Base-by-base conservation (phyloP, 2,329 filamentous ascomycete genomes). In the Colletotrichum acutatum region DNA sequence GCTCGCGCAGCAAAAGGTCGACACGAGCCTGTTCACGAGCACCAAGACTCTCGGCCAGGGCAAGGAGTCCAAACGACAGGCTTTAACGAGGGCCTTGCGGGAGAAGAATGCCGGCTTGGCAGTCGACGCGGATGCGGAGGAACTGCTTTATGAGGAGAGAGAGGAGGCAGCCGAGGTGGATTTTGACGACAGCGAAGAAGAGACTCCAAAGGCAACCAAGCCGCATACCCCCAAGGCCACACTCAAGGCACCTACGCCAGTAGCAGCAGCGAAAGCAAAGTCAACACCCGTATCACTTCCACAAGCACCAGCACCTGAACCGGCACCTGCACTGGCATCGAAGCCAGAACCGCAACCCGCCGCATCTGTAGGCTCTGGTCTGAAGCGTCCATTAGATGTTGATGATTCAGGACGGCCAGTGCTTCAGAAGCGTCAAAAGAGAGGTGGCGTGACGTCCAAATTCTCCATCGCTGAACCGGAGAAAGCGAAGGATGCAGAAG, bases 321-420 rank as follows among this genome's bases (percentile, higher is more conserved):
- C 66, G 24, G 19, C 24, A 49, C 12, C 61, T 7, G 32, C 54
- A 7, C 16, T 46, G 16, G 26, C 8, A 30, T 37, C 34, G 1
- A 30, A 69, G 53, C 24, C 66, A 16, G 70, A 59, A 16, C 37
- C 49, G 14, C 59, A 64, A 28, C 65, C 49, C 22, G 26, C 73
- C 16, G 57, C 61, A 3, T 58, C 78, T 14, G 83, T 90, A 66
- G 97, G 97, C 24, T 92, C 91, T 74, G 97, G 97, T 7, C 83
- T 99, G 72, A 98, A 98, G 81, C 89, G 95, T 54, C 95, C 95
- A 1, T 85, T 99, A 12, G 94, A 97, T 57, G 76, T 95, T 11
- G 95, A 94, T 74, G 91, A 94, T 1, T 90, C 92, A 71, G 95
- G 96, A 7, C 91, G 90, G 68, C 97, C 96, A 0, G 86, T 98